Evolutionary conservation across 2,329 filamentous ascomycete species (phyloP).

Genomic region (Pestalotiopsis sp.): DNA sequence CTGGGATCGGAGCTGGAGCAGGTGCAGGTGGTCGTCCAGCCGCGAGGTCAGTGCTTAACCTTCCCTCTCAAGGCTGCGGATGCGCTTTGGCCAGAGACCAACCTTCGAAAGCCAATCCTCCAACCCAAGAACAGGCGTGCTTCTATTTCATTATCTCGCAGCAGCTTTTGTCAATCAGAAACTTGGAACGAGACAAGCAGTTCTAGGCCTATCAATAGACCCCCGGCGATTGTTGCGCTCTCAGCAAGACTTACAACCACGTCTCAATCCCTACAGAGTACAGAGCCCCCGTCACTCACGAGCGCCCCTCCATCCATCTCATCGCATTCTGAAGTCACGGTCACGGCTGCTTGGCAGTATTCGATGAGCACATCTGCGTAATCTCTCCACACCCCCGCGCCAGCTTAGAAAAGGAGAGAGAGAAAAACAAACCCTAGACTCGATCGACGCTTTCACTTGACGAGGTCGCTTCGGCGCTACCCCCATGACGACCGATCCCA

Average conservation of each 20-base stretch:
- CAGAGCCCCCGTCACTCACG: not conserved
- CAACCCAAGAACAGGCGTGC: not conserved
- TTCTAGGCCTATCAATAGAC: not conserved
- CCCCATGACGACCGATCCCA: conserved; percentile 14
- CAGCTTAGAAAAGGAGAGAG: not conserved
- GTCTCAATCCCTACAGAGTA: not conserved
- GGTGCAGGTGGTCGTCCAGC: not conserved
- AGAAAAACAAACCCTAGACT: not conserved
- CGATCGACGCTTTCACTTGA: not conserved
- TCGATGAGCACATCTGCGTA: not conserved
- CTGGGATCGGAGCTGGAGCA: not conserved
- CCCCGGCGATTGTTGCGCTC: not conserved
- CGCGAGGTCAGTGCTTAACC: not conserved
- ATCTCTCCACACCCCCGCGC: not conserved
- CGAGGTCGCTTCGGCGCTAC: conserved; percentile 15
- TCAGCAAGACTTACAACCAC: not conserved
- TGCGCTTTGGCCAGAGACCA: conserved; percentile 7
- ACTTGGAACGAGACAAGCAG: not conserved
- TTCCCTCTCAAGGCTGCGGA: not conserved
- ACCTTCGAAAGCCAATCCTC: not conserved
- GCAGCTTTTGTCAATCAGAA: not conserved
- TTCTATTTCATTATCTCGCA: not conserved
- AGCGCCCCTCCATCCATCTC: not conserved
- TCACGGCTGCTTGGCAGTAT: not conserved
- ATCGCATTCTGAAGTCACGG: not conserved